Conservation (phyloP, 2,329 filamentous ascomycete genomes). For the Aspergillus terreus region DNA sequence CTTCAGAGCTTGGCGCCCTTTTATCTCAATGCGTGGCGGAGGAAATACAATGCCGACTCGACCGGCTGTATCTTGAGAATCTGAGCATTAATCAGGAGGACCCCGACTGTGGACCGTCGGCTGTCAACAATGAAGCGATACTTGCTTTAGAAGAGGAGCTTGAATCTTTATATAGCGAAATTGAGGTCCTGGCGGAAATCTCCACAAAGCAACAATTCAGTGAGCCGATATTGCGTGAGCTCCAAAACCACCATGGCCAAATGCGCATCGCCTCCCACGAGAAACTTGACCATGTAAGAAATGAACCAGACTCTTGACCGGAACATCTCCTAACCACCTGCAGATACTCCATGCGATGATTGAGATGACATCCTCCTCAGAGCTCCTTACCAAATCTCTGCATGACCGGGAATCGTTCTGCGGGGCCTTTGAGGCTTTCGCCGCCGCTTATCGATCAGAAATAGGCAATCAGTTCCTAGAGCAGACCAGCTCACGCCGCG, state of each 20-base stretch:
- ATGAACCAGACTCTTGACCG: constrained; percentile 9
- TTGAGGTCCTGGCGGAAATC: constrained; percentile 38
- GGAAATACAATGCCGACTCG: constrained; percentile 37
- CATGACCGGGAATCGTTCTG: constrained; percentile 32
- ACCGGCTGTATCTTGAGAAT: constrained; percentile 37
- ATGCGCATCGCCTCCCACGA: constrained; percentile 27
- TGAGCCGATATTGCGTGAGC: constrained; percentile 35
- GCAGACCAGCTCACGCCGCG: constrained; percentile 22
- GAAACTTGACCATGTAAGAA: constrained; percentile 32
- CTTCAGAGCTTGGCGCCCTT: constrained; percentile 23
- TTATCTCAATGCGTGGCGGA: constrained; percentile 33
- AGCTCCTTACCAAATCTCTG: constrained; percentile 25
- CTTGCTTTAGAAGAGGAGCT: constrained; percentile 33
- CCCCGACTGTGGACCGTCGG: neutral
- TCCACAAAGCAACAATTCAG: constrained; percentile 42
- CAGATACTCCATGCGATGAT: constrained; percentile 32
- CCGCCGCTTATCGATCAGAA: constrained; percentile 30
- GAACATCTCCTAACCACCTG: neutral
- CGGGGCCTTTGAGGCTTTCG: constrained; percentile 30
- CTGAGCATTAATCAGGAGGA: constrained; percentile 10
- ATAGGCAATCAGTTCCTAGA: constrained; percentile 17
- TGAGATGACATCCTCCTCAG: constrained; percentile 31
- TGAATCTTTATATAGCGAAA: constrained; percentile 38
- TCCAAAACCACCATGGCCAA: constrained; percentile 29
- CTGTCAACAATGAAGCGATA: constrained; percentile 12